These are phyloP conservation scores for Phytophthora ohioensis DNA, from an alignment of 352 stramenopile species.

Conservation along the genomic window DNA sequence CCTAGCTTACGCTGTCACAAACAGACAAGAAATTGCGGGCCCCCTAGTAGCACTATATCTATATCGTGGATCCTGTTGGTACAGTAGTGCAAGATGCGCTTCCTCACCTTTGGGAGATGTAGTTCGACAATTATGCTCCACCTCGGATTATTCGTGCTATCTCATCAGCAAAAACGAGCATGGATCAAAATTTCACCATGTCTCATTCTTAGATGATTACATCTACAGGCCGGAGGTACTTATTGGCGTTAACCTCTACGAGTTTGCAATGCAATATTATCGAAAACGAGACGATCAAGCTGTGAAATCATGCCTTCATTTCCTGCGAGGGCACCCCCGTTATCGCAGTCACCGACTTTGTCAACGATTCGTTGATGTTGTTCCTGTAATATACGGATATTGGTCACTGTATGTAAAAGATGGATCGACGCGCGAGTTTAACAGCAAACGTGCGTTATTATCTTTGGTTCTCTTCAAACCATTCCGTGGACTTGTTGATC, in stretches of 20 bases:
- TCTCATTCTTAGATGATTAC: conserved; percentile 10
- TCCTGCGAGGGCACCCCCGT: not conserved
- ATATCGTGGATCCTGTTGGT: not conserved
- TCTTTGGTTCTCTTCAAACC: not conserved
- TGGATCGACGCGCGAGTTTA: not conserved
- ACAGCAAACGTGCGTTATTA: not conserved
- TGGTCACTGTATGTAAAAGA: not conserved
- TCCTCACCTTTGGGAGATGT: not conserved
- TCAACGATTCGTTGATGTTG: not conserved
- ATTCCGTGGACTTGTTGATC: not conserved
- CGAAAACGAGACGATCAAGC: not conserved
- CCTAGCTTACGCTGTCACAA: not conserved
- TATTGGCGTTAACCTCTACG: not conserved
- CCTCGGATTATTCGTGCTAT: not conserved
- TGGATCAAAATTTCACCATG: not conserved
- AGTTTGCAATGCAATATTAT: not conserved
- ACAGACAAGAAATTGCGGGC: not conserved
- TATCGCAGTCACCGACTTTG: not conserved
- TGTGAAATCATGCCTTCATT: not conserved
- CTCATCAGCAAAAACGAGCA: not conserved
- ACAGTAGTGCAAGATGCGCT: not conserved
- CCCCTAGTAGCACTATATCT: not conserved
- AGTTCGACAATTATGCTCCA: not conserved
- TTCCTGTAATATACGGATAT: not conserved
- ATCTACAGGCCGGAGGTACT: not conserved